Evolutionary conservation across 352 stramenopile genomes (phyloP).

Genomic region (Phytophthora macrochlamydospora): DNA sequence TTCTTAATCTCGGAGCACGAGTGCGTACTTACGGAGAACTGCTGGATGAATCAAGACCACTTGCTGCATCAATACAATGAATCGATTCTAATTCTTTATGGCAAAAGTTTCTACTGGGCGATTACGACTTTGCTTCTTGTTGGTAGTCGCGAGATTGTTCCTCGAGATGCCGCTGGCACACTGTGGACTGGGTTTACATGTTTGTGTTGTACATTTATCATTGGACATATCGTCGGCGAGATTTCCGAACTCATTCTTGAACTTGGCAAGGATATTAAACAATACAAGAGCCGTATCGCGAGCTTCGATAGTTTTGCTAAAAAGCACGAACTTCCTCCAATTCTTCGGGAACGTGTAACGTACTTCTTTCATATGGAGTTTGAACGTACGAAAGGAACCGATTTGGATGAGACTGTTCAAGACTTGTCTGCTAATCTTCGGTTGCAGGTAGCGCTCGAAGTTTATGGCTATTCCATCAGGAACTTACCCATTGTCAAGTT

Average conservation of each 20-base stretch:
- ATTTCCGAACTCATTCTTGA: neutral
- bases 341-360: neutral
- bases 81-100: neutral
- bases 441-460: neutral
- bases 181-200: neutral
- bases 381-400: neutral
- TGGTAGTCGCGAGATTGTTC: neutral
- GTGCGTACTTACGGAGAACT: slow-evolving; percentile 28
- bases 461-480: neutral
- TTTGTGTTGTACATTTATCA: neutral
- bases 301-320: neutral
- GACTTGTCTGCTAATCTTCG: neutral
- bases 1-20: slow-evolving; percentile 64
- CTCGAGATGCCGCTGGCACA: neutral
- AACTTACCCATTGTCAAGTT: neutral
- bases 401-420: neutral
- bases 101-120: neutral
- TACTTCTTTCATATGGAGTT: neutral
- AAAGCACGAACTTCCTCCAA: neutral
- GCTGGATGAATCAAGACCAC: slow-evolving; percentile 55
- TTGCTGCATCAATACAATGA: neutral
- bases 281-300: neutral
- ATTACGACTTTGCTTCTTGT: neutral
- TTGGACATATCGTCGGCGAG: neutral
- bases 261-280: neutral